Conservation (phyloP, 371 early-diverging fungal genomes). For the Umbelopsis sp. region DNA sequence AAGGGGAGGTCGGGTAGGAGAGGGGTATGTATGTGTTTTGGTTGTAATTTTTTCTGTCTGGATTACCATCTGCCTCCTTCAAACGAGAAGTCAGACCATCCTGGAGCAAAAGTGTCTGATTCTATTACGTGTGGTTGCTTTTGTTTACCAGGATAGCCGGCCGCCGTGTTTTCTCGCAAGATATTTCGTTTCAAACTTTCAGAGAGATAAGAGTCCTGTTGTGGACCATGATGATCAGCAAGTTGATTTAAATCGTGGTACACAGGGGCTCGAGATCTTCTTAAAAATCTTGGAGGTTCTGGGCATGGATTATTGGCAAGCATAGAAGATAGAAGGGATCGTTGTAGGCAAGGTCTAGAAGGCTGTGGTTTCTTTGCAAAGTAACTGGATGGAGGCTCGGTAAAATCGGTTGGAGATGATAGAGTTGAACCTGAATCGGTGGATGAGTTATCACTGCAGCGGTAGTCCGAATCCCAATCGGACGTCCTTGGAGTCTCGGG, state of each 20-base stretch:
- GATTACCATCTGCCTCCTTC: background rate
- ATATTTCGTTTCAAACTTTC: constrained; percentile 11
- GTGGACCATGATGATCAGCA: constrained; percentile 1
- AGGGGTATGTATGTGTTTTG: background rate
- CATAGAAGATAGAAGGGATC: constrained; percentile 2
- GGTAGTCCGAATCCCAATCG: constrained; percentile 16
- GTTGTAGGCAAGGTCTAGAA: background rate
- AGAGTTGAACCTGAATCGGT: background rate
- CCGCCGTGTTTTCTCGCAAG: constrained; percentile 3
- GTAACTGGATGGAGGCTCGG: background rate
- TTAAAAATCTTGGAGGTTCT: constrained; percentile 13
- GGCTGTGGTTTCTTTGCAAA: constrained; percentile 13
- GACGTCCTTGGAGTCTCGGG: constrained; percentile 3
- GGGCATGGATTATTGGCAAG: constrained; percentile 11
- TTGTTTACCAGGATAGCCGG: background rate
- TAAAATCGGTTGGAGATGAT: background rate
- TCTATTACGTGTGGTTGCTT: background rate
- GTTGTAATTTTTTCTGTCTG: too few species aligned
- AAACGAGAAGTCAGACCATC: constrained; percentile 7
- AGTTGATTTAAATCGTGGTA: constrained; percentile 16
- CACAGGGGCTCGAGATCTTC: constrained; percentile 1
- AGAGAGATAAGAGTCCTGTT: constrained; percentile 3
- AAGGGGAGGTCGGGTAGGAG: background rate
- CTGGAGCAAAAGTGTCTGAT: background rate
- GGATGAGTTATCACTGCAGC: constrained; percentile 4